Conservation (phyloP, 768 basidiomycete species). For the Calocera cornea region DNA sequence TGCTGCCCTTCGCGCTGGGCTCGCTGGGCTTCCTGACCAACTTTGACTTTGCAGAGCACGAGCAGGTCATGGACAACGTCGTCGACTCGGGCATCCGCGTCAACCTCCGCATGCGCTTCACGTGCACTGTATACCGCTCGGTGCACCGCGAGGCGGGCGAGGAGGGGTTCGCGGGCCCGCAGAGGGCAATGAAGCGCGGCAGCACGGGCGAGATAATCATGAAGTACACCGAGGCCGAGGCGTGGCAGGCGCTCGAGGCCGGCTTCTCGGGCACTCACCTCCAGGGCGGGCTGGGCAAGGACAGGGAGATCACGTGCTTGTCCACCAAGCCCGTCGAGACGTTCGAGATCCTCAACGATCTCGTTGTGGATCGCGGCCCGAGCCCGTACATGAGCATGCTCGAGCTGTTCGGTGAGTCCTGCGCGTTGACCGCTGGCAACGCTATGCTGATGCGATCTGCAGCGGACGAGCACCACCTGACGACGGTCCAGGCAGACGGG, state of each 20-base stretch:
- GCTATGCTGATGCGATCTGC: constrained; percentile 11
- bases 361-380: constrained; percentile 95
- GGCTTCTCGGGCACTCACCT: constrained; percentile 14
- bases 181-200: constrained; percentile 77
- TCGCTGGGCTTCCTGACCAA: constrained; percentile 96
- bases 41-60: constrained; percentile 83
- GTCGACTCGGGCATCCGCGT: constrained; percentile 91
- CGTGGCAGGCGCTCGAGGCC: constrained; percentile 28
- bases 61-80: constrained; percentile 69
- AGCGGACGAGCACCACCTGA: constrained; percentile 99
- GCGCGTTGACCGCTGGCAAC: constrained; percentile 5
- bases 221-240: constrained; percentile 68
- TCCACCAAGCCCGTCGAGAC: constrained; percentile 88
- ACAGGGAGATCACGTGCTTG: constrained; percentile 98
- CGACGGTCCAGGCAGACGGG: constrained; percentile 96
- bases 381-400: constrained; percentile 93
- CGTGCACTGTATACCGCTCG: constrained; percentile 93
- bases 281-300: constrained; percentile 35
- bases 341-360: constrained; percentile 93
- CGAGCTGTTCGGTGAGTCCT: constrained; percentile 79
- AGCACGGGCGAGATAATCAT: constrained; percentile 96
- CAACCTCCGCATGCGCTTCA: constrained; percentile 97
- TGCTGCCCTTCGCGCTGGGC: constrained; percentile 91
- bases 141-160: constrained; percentile 58
- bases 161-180: constrained; percentile 25